phyloP scores from a whole-genome alignment of 176 grass and related monocot genomes.

The Bromus sterilis region DNA sequence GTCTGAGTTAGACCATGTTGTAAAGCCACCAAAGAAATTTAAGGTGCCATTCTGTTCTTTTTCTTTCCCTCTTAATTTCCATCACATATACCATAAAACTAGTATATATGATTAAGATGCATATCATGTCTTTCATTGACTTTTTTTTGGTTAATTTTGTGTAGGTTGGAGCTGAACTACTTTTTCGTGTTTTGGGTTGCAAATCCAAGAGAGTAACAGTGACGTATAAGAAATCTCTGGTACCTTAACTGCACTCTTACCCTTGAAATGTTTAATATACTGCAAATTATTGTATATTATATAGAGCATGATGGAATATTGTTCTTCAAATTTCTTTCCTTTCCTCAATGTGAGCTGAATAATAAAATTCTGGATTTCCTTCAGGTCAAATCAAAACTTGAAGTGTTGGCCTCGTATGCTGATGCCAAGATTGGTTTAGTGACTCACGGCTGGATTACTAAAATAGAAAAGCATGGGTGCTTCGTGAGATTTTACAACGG shows the following conservation, averaged over 20 bases:
- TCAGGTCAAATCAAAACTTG: slow-evolving; percentile 97
- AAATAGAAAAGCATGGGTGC: slow-evolving; percentile 96
- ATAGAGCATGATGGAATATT: not conserved
- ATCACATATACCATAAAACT: not conserved
- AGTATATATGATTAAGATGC: slow-evolving; percentile 5
- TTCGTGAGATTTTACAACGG: slow-evolving; percentile 92
- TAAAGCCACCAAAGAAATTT: slow-evolving; percentile 95
- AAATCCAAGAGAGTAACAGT: slow-evolving; percentile 96
- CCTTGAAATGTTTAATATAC: not conserved
- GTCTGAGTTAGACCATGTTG: slow-evolving; percentile 81
- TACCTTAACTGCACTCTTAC: slow-evolving; percentile 28
- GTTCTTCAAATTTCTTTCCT: not conserved
- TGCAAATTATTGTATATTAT: not conserved
- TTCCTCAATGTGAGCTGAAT: not conserved
- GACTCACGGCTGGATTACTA: slow-evolving; percentile 91
- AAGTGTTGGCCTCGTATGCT: slow-evolving; percentile 66
- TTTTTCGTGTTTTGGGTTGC: slow-evolving; percentile 91
- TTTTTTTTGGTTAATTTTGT: slow-evolving; percentile 10
- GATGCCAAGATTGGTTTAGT: slow-evolving; percentile 86
- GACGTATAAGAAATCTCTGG: slow-evolving; percentile 91
- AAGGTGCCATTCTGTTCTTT: slow-evolving; percentile 43
- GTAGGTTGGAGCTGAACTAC: slow-evolving; percentile 81
- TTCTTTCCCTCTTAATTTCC: not conserved
- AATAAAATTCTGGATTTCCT: not conserved
- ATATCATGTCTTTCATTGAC: slow-evolving; percentile 5